Evolutionary conservation across 768 basidiomycete genomes (phyloP), one percentile per base, ranked within the genome.

Genomic region (Sarcomyxa edulis): DNA sequence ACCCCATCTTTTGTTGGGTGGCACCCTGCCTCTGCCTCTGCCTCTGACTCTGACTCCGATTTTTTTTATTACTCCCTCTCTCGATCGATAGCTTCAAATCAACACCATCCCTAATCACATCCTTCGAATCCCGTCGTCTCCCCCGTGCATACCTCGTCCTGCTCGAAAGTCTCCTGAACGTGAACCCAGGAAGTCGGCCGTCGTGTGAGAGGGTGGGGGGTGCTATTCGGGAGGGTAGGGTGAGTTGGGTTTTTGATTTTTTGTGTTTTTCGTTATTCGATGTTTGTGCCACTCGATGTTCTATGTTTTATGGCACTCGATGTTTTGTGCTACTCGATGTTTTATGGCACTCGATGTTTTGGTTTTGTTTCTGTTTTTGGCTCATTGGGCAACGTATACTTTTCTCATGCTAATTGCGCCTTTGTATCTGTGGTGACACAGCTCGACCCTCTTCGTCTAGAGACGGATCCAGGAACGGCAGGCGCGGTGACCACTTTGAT

Each of bases 191-290:
- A 3, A 57, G 56, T n/a, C 69, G 92, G 36, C 86, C 87, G 6
- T 74, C 78, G 0, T 80, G 80, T 32, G 86, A 90, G 45, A 72
- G 81, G 35, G 81, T 94, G 10, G 56, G 69, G n/a, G 57, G 54
- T 19, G 89, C 82, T 1, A 69, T 93, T 39, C 67, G 73, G 23
- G 78, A 84, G 25, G 80, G 89, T 35, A 76, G 71, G 66, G 88
- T 90, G 46, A n/a, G 77, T 69, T 19, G n/a, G 36, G 3, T 31
- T 20, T 26, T 11, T 26, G 23, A 23, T 42, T 7, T 31, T 15
- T 32, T 23, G 34, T 29, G 14, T 18, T 49, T 1, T 44, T 46
- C 12, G n/a, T 42, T n/a, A n/a, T 30, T 5, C n/a, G 9, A 25
- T 46, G 6, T 20, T 5, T 23, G 32, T 27, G 28, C 32, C 24